Evolutionary conservation across 148 eudicot genomes (phyloP), one percentile per base, ranked within the genome.

Genomic region (Hydrangea macrophylla): DNA sequence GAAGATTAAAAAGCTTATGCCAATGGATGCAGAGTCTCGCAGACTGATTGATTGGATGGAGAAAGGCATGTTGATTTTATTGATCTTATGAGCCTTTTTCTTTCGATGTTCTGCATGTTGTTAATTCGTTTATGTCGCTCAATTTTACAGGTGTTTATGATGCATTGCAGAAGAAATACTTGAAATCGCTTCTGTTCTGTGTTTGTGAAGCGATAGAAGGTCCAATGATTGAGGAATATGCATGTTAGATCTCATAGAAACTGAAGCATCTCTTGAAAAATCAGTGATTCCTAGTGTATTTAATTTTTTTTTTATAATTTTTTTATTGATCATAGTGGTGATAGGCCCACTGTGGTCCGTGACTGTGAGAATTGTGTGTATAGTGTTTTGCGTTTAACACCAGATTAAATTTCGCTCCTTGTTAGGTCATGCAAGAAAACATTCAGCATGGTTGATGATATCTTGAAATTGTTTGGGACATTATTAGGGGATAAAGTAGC

Each of bases 41-140:
- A 83, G 98, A 72, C 84, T 94, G 60, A 82, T 94, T 70, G 98
- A 94, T 55, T 93, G 98, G 98, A 94, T 94, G 97, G 97, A 90
- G 85, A 90, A 94, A 90, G 97, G 98, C 71, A 77, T 48, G 68
- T 67, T 30, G 40, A 54, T 57, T n/a, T 39, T 5, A 20, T 32
- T 60, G 22, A 37, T 15, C 26, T 56, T 53, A 40, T 26, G 73
- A 51, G n/a, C 36, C 62, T 50, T n/a, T 74, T 7, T 20, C 13
- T 25, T 45, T 9, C 23, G 12, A 24, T 69, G 32, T 17, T 18
- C n/a, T 28, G 0, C 5, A 2, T 26, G 9, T 22, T 20, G 36
- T 26, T 36, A 23, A 25, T 63, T 6, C 8, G 6, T 45, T 20
- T 39, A 3, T 37, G 1, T 58, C 45, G 39, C 36, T 70, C 45